Percentiles rank a stretch among this genome's conserved stretches.
Evolutionary conservation across 352 stramenopile species (phyloP).

Genomic region (Peronosclerospora sorghi): DNA sequence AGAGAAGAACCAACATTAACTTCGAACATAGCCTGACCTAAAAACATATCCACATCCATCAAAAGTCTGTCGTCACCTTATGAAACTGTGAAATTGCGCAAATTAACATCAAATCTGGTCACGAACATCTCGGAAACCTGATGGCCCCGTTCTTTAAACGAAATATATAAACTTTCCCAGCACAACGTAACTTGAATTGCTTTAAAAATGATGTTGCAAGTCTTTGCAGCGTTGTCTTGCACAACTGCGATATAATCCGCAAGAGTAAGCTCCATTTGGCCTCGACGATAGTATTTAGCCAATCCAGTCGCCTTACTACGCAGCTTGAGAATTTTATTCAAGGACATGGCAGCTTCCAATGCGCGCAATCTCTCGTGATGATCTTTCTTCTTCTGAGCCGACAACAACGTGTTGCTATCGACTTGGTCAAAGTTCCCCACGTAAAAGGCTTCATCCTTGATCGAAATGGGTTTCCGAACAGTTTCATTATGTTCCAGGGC

Average conservation of each 20-base stretch:
- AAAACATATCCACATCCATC: slow-evolving; percentile 35
- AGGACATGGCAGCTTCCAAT: slow-evolving; percentile 31
- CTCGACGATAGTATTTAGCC: slow-evolving; percentile 29
- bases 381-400: slow-evolving; percentile 30
- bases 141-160: slow-evolving; percentile 27
- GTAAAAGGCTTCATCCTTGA: slow-evolving; percentile 47
- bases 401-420: slow-evolving; percentile 32
- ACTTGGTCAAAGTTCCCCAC: slow-evolving; percentile 35
- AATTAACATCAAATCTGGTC: slow-evolving; percentile 36
- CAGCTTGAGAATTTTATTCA: slow-evolving; percentile 40
- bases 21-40: slow-evolving; percentile 39
- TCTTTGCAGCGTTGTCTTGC: slow-evolving; percentile 28
- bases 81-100: slow-evolving; percentile 27
- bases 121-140: slow-evolving; percentile 45
- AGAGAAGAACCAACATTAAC: slow-evolving; percentile 33
- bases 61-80: slow-evolving; percentile 33
- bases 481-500: slow-evolving; percentile 32
- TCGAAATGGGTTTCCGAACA: slow-evolving; percentile 21
- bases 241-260: slow-evolving; percentile 27
- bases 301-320: slow-evolving; percentile 28
- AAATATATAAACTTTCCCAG: slow-evolving; percentile 43
- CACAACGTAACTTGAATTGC: slow-evolving; percentile 38
- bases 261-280: slow-evolving; percentile 31
- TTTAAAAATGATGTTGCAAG: slow-evolving; percentile 44
- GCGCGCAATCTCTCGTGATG: slow-evolving; percentile 26